phyloP scores from a whole-genome alignment of 164 flowering plant species.

The Cinnamomum micranthum region DNA sequence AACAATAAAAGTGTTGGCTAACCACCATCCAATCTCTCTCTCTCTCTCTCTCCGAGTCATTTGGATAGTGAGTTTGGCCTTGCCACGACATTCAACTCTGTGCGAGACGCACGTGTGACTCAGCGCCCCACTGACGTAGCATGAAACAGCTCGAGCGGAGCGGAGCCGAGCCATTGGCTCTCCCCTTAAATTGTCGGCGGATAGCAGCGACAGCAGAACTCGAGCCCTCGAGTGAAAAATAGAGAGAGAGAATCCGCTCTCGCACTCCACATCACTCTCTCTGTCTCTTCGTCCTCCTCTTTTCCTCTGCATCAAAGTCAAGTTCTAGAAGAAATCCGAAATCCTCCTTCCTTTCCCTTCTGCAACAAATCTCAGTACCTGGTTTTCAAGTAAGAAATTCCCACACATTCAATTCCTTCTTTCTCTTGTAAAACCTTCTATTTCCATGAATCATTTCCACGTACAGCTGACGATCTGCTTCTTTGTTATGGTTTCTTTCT shows the following conservation, averaged over 20 bases:
- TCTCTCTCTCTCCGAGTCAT: not conserved
- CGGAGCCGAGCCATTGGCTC: not conserved
- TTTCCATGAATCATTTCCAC: not conserved
- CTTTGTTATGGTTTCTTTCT: not conserved
- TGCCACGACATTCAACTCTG: not conserved
- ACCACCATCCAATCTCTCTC: too few relatives aligned
- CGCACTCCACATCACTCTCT: not conserved
- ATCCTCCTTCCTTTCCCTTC: not conserved
- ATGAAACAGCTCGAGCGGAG: not conserved
- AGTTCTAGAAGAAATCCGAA: not conserved
- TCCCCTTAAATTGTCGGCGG: not conserved
- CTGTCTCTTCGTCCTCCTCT: not conserved
- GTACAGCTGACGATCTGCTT: not conserved
- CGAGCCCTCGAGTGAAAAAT: too few relatives aligned
- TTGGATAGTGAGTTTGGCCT: not conserved
- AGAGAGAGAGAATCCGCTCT: too few relatives aligned
- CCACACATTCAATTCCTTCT: not conserved
- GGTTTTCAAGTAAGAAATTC: not conserved
- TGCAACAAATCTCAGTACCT: not conserved
- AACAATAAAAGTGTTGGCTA: too few relatives aligned
- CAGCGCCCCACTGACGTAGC: not conserved
- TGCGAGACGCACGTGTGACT: not conserved
- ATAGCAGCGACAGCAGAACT: not conserved
- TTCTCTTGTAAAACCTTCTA: not conserved
- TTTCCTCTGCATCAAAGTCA: not conserved